Percentiles rank a stretch among this genome's conserved stretches.
phyloP scores from a whole-genome alignment of 83 land plant species.

The Isoetes engelmannii region DNA sequence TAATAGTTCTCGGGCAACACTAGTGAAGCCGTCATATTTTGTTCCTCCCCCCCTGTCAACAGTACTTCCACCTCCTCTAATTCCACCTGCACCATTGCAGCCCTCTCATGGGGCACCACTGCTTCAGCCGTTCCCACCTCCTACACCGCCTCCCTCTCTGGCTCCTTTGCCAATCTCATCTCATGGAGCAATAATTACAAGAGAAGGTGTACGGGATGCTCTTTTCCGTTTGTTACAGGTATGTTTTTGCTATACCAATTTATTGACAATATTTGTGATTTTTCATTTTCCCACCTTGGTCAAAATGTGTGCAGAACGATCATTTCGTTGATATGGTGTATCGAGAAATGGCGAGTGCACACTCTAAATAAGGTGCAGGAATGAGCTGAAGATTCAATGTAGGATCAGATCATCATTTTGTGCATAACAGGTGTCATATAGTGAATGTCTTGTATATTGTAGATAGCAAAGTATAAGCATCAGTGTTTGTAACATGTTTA shows the following conservation, averaged over 20 bases:
- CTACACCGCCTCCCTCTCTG: slow-evolving; percentile 48
- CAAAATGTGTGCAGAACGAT: slow-evolving; percentile 45
- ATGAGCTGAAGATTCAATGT: too few species aligned
- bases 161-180: slow-evolving; percentile 24
- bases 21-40: slow-evolving; percentile 52
- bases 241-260: too few species aligned
- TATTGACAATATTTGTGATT: too few species aligned
- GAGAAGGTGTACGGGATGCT: slow-evolving; percentile 36
- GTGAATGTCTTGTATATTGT: too few species aligned
- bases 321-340: slow-evolving; percentile 47
- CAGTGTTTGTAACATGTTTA: too few species aligned
- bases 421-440: too few species aligned
- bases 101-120: slow-evolving; percentile 52
- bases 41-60: slow-evolving; percentile 31
- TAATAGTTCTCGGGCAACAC: slow-evolving; percentile 28
- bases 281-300: too few species aligned
- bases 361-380: slow-evolving; percentile 30
- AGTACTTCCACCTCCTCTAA: slow-evolving; percentile 27
- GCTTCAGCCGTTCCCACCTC: slow-evolving; percentile 71
- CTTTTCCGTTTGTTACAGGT: slow-evolving; percentile 35
- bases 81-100: slow-evolving; percentile 43
- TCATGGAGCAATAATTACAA: slow-evolving; percentile 22
- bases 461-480: too few species aligned
- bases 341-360: slow-evolving; percentile 38
- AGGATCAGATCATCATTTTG: too few species aligned